These are phyloP conservation scores for Paracorniculantispora psalliotae DNA, from an alignment of 2,329 filamentous ascomycete species.

Conservation along the genomic window DNA sequence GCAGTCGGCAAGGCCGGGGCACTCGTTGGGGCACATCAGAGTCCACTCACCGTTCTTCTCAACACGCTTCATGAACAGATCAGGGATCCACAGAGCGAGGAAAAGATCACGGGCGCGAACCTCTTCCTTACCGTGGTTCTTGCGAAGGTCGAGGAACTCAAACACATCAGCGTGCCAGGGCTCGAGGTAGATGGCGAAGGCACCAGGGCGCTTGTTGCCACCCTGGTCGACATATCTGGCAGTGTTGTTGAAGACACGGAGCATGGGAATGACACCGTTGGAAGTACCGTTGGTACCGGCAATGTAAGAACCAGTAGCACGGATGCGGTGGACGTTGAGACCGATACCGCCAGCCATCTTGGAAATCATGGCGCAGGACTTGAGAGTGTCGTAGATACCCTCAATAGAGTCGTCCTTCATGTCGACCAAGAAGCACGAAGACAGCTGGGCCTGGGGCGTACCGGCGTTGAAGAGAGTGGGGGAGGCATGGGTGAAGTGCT, in stretches of 20 bases:
- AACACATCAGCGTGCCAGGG: slow-evolving; percentile 98
- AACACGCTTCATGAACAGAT: slow-evolving; percentile 99
- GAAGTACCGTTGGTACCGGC: slow-evolving; percentile 96
- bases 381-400: slow-evolving; percentile 97
- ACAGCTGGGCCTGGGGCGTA: slow-evolving; percentile 89
- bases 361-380: slow-evolving; percentile 99
- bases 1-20: slow-evolving; percentile 88
- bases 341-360: slow-evolving; percentile 99
- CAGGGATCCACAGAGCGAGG: slow-evolving; percentile 96
- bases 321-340: slow-evolving; percentile 92
- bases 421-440: slow-evolving; percentile 97
- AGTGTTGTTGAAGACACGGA: slow-evolving; percentile 98
- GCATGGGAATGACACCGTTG: slow-evolving; percentile 95
- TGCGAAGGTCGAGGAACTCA: slow-evolving; percentile 93
- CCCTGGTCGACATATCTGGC: slow-evolving; percentile 98
- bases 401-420: slow-evolving; percentile 99
- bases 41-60: slow-evolving; percentile 97
- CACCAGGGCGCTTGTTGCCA: slow-evolving; percentile 97
- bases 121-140: slow-evolving; percentile 99
- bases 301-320: slow-evolving; percentile 96
- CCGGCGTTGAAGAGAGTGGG: slow-evolving; percentile 98
- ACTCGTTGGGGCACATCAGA: slow-evolving; percentile 96
- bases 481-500: slow-evolving; percentile 97
- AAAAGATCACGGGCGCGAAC: slow-evolving; percentile 94
- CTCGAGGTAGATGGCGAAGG: slow-evolving; percentile 98